Percentiles rank a stretch among this genome's conserved stretches.
Evolutionary conservation across 495 filamentous ascomycete genomes (phyloP).

Genomic region (Annulohypoxylon bovei): DNA sequence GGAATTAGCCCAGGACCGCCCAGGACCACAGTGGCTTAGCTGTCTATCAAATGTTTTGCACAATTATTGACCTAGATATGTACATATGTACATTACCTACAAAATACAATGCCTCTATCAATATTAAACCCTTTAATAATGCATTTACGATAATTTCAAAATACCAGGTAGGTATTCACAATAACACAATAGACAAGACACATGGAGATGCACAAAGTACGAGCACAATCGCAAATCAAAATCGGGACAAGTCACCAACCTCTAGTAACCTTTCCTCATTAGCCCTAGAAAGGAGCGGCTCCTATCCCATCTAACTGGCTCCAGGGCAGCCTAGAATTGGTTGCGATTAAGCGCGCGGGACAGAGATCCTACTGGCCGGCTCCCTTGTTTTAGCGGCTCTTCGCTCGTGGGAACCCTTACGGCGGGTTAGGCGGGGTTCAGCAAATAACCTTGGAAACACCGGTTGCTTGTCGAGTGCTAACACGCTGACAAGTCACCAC

Average conservation of each 20-base stretch:
- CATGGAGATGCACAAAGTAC: background rate
- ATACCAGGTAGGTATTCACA: background rate
- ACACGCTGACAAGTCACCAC: constrained; percentile 11
- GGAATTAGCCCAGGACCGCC: constrained; percentile 1
- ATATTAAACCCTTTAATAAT: no score
- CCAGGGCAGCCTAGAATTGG: constrained; percentile 17
- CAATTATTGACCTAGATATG: background rate
- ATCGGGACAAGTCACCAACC: background rate
- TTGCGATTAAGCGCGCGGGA: constrained; percentile 45
- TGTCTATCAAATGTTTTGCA: background rate
- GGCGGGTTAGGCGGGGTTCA: constrained; percentile 18
- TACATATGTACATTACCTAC: background rate
- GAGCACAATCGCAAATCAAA: background rate
- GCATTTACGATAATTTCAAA: background rate
- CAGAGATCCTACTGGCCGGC: constrained; percentile 40
- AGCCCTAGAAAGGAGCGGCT: constrained; percentile 9
- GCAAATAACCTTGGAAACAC: constrained; percentile 8
- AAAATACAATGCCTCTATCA: background rate
- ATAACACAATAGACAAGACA: no score
- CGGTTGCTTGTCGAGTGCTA: constrained; percentile 20
- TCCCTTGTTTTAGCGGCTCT: constrained; percentile 33
- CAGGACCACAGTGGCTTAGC: constrained; percentile 3
- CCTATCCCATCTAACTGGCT: constrained; percentile 25
- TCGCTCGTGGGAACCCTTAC: constrained; percentile 22
- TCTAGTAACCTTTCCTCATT: background rate